Evolutionary conservation across 805 yeast species (phyloP).

Genomic region (Kuraishia ogatae): DNA sequence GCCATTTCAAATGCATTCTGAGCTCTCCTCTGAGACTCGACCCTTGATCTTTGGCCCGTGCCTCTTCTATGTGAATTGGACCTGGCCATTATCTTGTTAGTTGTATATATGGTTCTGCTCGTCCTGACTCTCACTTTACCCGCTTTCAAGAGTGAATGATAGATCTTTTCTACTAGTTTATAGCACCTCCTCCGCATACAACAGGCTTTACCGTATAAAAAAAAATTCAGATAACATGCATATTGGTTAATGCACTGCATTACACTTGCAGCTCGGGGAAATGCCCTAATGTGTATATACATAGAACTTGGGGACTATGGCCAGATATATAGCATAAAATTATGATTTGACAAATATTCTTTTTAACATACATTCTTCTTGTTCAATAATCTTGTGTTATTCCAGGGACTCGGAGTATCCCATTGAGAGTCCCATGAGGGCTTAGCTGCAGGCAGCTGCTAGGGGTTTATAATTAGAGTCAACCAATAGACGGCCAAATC

Average conservation of each 20-base stretch:
- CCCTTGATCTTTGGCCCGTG: background rate
- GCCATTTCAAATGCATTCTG: slow-evolving; percentile 21
- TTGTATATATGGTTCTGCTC: background rate
- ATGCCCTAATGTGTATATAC: background rate
- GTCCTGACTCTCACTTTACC: background rate
- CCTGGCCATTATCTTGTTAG: background rate
- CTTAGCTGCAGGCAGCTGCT: no score
- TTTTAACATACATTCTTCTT: no score
- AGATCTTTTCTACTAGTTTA: no score
- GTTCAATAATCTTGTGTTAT: no score
- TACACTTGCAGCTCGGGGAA: background rate
- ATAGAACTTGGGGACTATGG: no score
- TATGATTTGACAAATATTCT: no score
- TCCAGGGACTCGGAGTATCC: no score
- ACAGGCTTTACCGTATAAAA: background rate
- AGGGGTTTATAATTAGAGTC: no score
- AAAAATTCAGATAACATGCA: background rate
- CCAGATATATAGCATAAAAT: no score
- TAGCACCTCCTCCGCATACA: background rate
- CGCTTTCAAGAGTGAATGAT: no score
- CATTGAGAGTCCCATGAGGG: no score
- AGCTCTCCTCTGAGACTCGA: slow-evolving; percentile 1
- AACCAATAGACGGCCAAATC: no score
- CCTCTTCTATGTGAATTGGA: background rate
- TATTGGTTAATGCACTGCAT: background rate